Base-by-base conservation (phyloP, 1,139 yeast genomes). In the Lodderomyces metapsilosis region DNA sequence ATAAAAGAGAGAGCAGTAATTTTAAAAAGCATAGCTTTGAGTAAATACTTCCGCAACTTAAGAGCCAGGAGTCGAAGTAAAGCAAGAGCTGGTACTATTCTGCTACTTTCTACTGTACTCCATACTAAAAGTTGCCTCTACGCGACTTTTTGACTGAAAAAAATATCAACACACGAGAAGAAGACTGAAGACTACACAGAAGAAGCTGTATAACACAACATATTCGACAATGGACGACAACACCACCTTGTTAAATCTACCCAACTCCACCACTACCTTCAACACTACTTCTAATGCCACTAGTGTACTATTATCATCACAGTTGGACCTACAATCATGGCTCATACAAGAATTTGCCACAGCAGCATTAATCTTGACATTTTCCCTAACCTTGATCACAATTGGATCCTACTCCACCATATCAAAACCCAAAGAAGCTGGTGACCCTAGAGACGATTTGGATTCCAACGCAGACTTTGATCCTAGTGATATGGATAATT, bases 401-500 rank as follows among this genome's bases (percentile, higher is more conserved):
- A 38, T 66, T 10, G 80, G 77, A 1, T 55, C 76, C 18, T 62
- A 54, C 48, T 59, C 74, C 7, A 64, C 81, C 0, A 40, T 78
- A 9, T 57, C 62, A 31, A 64, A 65, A 44, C 84, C 84, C 0
- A 32, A 43, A 8, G 66, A 66, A 42, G 80, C 82, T 1, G 50
- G 54, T 12, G 63, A 62, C 15, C 75, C 82, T 2, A 62, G 61
- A 38, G 49, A 52, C 7, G 60, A 63, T 21, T 46, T 43, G 18
- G 57, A 62, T 16, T 45, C 41, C 13, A 67, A 66, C 37, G 63
- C 63, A 1, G 49, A 63, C 18, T 78, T 66, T 56, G 81, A 79
- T 52, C 74, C 73, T 9, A 49, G 71, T 0, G 82, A 78, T 50
- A 58, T 66, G 31, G 79, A 75, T 45, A 48, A 47, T 8, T 56